Percentiles rank a stretch among this genome's conserved stretches.
Evolutionary conservation across 495 filamentous ascomycete genomes (phyloP).

Genomic region (Chaetomium tenue): DNA sequence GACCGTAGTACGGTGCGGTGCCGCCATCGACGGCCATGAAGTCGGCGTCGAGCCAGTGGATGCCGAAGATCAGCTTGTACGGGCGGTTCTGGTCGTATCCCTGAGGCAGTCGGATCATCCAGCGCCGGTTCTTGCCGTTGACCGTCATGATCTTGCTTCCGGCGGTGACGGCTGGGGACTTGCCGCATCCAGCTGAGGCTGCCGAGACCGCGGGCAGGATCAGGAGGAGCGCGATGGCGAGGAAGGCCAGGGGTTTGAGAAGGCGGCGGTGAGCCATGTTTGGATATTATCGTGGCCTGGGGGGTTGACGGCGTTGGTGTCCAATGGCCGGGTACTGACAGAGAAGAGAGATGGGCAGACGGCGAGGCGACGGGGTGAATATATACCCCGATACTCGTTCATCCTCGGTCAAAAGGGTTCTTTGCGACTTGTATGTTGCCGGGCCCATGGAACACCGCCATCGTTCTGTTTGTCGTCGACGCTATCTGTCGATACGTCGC

Average conservation of each 20-base stretch:
- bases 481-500: no score
- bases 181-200: constrained; percentile 39
- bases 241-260: background rate
- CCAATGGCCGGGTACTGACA: no score
- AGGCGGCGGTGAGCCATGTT: background rate
- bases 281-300: no score
- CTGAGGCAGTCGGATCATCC: constrained; percentile 39
- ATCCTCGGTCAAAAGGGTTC: no score
- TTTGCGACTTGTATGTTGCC: no score
- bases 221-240: background rate
- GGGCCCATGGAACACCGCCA: no score
- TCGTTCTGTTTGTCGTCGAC: no score
- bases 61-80: constrained; percentile 43
- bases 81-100: constrained; percentile 43
- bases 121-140: constrained; percentile 32
- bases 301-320: no score
- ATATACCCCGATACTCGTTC: no score
- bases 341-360: no score
- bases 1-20: constrained; percentile 31
- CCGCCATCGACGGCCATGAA: constrained; percentile 38
- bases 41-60: constrained; percentile 40
- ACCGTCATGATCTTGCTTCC: constrained; percentile 35
- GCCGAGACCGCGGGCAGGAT: background rate
- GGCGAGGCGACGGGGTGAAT: no score
- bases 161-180: constrained; percentile 32